These are phyloP conservation scores for Pleurozium schreberi DNA, from an alignment of 225 moss, liverwort and hornwort species.

Conservation along the genomic window DNA sequence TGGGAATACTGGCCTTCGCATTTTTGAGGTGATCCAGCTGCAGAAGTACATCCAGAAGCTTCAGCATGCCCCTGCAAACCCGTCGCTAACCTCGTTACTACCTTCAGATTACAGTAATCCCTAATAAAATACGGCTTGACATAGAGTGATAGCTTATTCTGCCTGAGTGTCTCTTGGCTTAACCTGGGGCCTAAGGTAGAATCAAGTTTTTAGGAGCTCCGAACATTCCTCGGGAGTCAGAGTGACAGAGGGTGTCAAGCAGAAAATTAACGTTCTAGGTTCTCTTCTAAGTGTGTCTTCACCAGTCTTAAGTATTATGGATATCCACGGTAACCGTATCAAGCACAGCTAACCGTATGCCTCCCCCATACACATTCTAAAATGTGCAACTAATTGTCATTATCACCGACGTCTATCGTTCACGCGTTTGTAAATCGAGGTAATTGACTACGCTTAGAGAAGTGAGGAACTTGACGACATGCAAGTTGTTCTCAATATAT, in stretches of 20 bases:
- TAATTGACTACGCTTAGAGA: not conserved
- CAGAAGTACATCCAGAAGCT: constrained; percentile 90
- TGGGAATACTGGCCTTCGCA: constrained; percentile 98
- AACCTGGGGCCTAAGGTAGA: not conserved
- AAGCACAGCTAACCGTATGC: not conserved
- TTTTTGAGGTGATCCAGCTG: constrained; percentile 98
- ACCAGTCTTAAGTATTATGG: not conserved
- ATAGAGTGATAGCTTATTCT: not conserved
- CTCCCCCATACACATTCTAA: not conserved
- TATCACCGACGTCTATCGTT: not conserved
- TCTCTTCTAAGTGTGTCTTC: not conserved
- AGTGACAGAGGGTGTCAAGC: not conserved
- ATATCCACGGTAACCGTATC: not conserved
- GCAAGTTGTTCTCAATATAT: not conserved
- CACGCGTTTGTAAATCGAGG: not conserved
- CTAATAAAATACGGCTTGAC: not conserved
- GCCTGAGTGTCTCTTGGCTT: not conserved
- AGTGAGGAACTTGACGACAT: not conserved
- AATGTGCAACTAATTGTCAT: not conserved
- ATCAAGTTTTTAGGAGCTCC: not conserved
- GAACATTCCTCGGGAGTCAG: not conserved
- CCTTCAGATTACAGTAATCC: not conserved
- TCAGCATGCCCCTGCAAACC: constrained; percentile 78
- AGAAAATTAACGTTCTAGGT: not conserved
- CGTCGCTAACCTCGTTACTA: not conserved